These are phyloP conservation scores for grape (Vitis vinifera) DNA, from an alignment of 164 flowering plant genomes.

Conservation along the genomic window ASM3070453v1 NC_081815.1:4824501-4825000, in stretches of 20 bases:
- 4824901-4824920: background rate
- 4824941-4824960: too few relatives aligned
- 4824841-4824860: conserved; percentile 38
- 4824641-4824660: conserved; percentile 83
- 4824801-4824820: conserved; percentile 21
- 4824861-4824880: conserved; percentile 31
- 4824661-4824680: conserved; percentile 51
- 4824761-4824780: conserved; percentile 22
- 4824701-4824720: background rate
- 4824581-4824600: conserved; percentile 58
- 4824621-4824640: conserved; percentile 61
- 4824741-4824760: conserved; percentile 3
- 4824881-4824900: background rate
- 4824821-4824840: conserved; percentile 37
- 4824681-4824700: conserved; percentile 41
- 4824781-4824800: conserved; percentile 36
- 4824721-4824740: background rate
- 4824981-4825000: too few relatives aligned
- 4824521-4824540: conserved; percentile 37
- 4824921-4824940: background rate
- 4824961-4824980: too few relatives aligned
- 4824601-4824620: conserved; percentile 53
- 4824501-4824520: conserved; percentile 37
- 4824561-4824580: conserved; percentile 65
- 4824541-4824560: conserved; percentile 82